Evolutionary conservation across 2,329 filamentous ascomycete species (phyloP).

Genomic region (Bipolaris cookei): DNA sequence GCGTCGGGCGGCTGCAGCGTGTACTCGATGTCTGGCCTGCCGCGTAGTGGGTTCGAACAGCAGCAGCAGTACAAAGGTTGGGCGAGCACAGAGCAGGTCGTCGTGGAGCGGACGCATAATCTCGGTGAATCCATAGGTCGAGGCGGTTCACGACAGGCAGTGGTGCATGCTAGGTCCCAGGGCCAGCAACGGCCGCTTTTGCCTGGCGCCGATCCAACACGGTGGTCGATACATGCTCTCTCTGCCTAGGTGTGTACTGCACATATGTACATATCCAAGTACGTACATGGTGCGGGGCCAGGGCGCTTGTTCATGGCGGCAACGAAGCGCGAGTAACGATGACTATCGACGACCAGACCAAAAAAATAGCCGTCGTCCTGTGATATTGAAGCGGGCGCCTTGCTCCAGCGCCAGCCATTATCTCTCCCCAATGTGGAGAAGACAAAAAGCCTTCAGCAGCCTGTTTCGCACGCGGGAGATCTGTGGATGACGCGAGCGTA

Average conservation of each 20-base stretch:
- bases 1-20: constrained; percentile 25
- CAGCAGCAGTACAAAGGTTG: constrained; percentile 19
- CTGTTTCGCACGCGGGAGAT: constrained; percentile 31
- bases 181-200: constrained; percentile 30
- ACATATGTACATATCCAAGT: too few relatives aligned
- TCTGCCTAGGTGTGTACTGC: too few relatives aligned
- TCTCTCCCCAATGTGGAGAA: constrained; percentile 1
- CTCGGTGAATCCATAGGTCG: constrained; percentile 35
- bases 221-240: constrained; percentile 28
- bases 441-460: constrained; percentile 19
- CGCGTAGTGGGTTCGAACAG: constrained; percentile 16
- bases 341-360: not conserved
- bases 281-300: constrained; percentile 18
- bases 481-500: constrained; percentile 29
- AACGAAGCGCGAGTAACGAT: constrained; percentile 13
- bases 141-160: constrained; percentile 26
- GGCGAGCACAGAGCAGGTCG: constrained; percentile 28
- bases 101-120: constrained; percentile 22
- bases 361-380: constrained; percentile 1
- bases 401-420: not conserved
- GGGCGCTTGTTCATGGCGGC: constrained; percentile 14
- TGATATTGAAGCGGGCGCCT: constrained; percentile 1
- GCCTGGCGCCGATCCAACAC: constrained; percentile 40
- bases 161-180: constrained; percentile 34
- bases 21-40: constrained; percentile 25